Evolutionary conservation across 352 stramenopile species (phyloP).

Genomic region (Phytopythium ostracodes): DNA sequence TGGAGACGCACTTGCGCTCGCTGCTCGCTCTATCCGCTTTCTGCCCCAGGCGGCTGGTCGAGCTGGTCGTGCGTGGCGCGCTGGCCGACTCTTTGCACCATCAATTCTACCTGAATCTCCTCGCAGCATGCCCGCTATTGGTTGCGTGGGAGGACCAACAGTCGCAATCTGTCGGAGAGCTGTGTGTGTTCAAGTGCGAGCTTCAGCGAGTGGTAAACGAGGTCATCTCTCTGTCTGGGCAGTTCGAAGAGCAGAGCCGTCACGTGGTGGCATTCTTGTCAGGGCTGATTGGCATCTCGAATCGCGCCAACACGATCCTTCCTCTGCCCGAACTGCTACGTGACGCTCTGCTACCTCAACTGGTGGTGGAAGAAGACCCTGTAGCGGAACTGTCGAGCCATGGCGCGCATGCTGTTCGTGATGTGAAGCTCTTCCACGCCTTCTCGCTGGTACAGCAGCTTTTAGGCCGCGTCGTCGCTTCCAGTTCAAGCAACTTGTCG

Average conservation of each 20-base stretch:
- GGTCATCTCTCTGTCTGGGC: constrained; percentile 13
- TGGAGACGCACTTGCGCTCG: constrained; percentile 8
- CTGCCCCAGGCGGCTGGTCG: constrained; percentile 23
- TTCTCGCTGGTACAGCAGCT: not conserved
- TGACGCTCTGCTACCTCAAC: not conserved
- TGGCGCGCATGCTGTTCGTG: no score
- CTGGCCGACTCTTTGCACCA: constrained; percentile 17
- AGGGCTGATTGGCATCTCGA: constrained; percentile 6
- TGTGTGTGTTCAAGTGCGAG: constrained; percentile 15
- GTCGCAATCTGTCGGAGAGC: not conserved
- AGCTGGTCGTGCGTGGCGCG: constrained; percentile 19
- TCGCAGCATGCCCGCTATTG: constrained; percentile 27
- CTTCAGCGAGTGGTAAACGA: constrained; percentile 20
- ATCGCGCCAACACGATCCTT: not conserved
- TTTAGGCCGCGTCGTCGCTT: no score
- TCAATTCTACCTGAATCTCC: constrained; percentile 16
- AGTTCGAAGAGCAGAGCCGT: constrained; percentile 23
- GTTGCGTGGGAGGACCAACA: constrained; percentile 18
- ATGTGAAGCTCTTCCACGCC: not conserved
- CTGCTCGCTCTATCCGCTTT: constrained; percentile 25
- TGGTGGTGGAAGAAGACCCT: not conserved
- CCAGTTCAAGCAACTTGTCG: not conserved
- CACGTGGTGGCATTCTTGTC: constrained; percentile 23
- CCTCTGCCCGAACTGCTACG: not conserved
- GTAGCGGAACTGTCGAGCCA: not conserved